Conservation (phyloP, 805 yeast species). For the Jamesozyma hellenica region DNA sequence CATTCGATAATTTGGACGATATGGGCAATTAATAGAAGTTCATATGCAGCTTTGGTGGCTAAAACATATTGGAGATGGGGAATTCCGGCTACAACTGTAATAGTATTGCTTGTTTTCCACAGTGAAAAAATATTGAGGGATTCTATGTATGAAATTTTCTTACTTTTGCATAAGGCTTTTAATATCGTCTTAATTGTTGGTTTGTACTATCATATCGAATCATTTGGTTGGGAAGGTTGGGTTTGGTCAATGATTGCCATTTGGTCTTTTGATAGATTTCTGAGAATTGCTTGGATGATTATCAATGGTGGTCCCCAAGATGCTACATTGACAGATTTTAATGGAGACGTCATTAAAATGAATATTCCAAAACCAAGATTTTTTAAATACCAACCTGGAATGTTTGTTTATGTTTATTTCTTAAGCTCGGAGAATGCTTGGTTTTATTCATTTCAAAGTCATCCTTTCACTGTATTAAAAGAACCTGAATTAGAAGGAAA, state of each 20-base stretch:
- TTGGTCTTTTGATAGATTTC: conserved; percentile 43
- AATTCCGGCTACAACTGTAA: conserved; percentile 35
- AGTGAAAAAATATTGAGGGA: conserved; percentile 44
- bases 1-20: conserved; percentile 51
- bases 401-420: conserved; percentile 49
- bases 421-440: conserved; percentile 43
- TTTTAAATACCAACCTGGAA: conserved; percentile 46
- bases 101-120: conserved; percentile 38
- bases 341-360: conserved; percentile 33
- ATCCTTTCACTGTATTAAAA: conserved; percentile 56
- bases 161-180: conserved; percentile 46
- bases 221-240: conserved; percentile 45
- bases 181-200: conserved; percentile 45
- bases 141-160: conserved; percentile 48
- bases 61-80: conserved; percentile 42
- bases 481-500: conserved; percentile 29
- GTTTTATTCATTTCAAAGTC: conserved; percentile 42
- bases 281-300: conserved; percentile 36
- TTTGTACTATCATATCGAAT: conserved; percentile 49
- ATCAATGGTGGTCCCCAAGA: conserved; percentile 20
- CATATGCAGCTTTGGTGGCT: conserved; percentile 34
- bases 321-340: conserved; percentile 20
- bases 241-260: conserved; percentile 35
- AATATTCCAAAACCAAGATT: conserved; percentile 33
- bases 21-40: conserved; percentile 35